phyloP scores from a whole-genome alignment of 371 early-diverging fungal genomes.

The Apophysomyces sp. region DNA sequence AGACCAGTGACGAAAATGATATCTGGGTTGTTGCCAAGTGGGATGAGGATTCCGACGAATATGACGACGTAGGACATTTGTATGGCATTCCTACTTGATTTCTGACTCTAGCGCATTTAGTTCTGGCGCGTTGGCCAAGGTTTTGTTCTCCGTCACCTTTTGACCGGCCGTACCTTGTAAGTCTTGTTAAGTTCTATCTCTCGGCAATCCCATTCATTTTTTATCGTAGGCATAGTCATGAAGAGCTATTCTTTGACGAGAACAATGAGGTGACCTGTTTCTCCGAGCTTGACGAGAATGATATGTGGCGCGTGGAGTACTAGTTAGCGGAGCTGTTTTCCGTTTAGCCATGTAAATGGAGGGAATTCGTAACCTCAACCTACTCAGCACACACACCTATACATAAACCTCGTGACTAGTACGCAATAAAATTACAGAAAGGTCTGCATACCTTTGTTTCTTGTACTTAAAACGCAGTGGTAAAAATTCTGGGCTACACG shows the following conservation, averaged over 20 bases:
- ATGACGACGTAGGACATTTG: constrained; percentile 22
- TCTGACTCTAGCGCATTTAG: constrained; percentile 14
- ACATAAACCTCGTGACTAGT: too few species aligned
- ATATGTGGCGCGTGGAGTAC: constrained; percentile 48
- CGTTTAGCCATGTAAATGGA: too few species aligned
- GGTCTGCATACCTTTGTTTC: too few species aligned
- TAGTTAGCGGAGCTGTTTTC: neutral
- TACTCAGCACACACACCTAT: too few species aligned
- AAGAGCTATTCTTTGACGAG: constrained; percentile 33
- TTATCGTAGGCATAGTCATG: constrained; percentile 43
- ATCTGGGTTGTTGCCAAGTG: constrained; percentile 59
- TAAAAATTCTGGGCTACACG: too few species aligned
- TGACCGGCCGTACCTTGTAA: constrained; percentile 52
- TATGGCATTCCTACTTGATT: constrained; percentile 13
- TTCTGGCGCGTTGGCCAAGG: constrained; percentile 51
- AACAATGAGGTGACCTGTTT: constrained; percentile 53
- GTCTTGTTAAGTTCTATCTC: neutral
- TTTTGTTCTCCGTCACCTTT: constrained; percentile 48
- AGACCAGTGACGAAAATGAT: constrained; percentile 55
- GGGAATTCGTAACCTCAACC: too few species aligned
- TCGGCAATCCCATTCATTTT: neutral
- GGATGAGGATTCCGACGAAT: constrained; percentile 31
- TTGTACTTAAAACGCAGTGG: too few species aligned
- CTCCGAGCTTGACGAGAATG: constrained; percentile 55
- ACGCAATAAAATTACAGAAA: too few species aligned